Base-by-base conservation (phyloP, 169 alveolate genomes). In the Prorocentrum cordatum region DNA sequence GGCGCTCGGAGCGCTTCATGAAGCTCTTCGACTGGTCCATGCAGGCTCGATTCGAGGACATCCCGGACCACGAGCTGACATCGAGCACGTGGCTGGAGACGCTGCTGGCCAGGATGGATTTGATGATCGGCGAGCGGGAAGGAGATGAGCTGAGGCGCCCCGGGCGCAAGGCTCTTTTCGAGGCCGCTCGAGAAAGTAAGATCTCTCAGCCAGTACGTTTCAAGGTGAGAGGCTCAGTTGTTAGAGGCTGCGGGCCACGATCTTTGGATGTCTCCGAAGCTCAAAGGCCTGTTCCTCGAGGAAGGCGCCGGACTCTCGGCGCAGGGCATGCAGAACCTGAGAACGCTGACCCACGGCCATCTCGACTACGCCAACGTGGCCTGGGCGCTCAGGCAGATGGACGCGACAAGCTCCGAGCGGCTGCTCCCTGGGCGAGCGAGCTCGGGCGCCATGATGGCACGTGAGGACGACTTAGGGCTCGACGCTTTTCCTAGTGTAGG, bases 311-410 rank as follows among this genome's bases (percentile, higher is more conserved):
- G 38, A 1, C 9, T 70, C 31, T 2, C 39, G 0, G 83, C 38
- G 6, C 83, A 70, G 64, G 29, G 29, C 10, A 9, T 4, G 66
- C 83, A 70, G 83, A 70, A 70, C 29, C 83, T 70, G 22, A 39
- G 66, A 0, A 24, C 83, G 2, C 64, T 70, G 4, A 16, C 42
- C 9, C 66, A 26, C 31, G 67, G n/a, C n/a, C n/a, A n/a, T n/a
- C n/a, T n/a, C n/a, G n/a, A n/a, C n/a, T n/a, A n/a, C n/a, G n/a
- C n/a, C n/a, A n/a, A n/a, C n/a, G n/a, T n/a, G n/a, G n/a, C n/a
- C n/a, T n/a, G n/a, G n/a, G n/a, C n/a, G n/a, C n/a, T n/a, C n/a
- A n/a, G n/a, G n/a, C n/a, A 58, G 32, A 5, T 42, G 22, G 9
- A 0, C 33, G 73, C 26, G 24, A 22, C 10, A 0, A 35, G 27